Evolutionary conservation across 768 basidiomycete species (phyloP).

Genomic region (Kwoniella mangroviensis): DNA sequence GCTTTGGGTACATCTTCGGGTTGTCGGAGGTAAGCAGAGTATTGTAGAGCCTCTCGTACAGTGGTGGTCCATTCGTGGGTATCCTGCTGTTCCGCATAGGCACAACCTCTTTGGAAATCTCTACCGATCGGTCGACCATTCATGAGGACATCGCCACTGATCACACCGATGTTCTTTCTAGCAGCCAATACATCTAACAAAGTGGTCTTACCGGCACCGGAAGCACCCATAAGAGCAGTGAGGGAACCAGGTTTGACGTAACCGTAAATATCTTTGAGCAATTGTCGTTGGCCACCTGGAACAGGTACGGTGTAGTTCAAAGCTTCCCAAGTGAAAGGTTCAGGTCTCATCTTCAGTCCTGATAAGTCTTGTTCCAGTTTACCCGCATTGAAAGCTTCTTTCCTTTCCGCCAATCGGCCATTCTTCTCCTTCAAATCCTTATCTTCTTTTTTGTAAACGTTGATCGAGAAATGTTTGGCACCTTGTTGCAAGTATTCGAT

Average conservation of each 20-base stretch:
- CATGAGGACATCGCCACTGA: slow-evolving; percentile 71
- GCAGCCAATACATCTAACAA: slow-evolving; percentile 70
- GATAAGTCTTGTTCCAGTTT: slow-evolving; percentile 61
- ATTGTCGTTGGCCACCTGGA: slow-evolving; percentile 54
- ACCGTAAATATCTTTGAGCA: slow-evolving; percentile 59
- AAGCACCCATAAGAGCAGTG: slow-evolving; percentile 62
- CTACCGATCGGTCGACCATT: slow-evolving; percentile 67
- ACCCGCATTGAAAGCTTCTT: slow-evolving; percentile 60
- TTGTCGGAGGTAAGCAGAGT: slow-evolving; percentile 80
- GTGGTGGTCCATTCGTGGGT: slow-evolving; percentile 73
- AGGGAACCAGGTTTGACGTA: slow-evolving; percentile 60
- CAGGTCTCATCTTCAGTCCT: slow-evolving; percentile 56
- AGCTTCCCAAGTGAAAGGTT: slow-evolving; percentile 77
- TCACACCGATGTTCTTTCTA: slow-evolving; percentile 69
- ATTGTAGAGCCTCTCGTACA: slow-evolving; percentile 77
- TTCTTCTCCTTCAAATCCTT: slow-evolving; percentile 61
- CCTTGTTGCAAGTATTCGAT: slow-evolving; percentile 50
- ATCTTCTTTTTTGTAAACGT: slow-evolving; percentile 69
- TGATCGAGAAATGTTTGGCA: slow-evolving; percentile 55
- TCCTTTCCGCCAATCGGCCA: slow-evolving; percentile 61
- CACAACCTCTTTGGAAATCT: slow-evolving; percentile 68
- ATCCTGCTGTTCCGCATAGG: slow-evolving; percentile 78
- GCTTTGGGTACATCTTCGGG: slow-evolving; percentile 66
- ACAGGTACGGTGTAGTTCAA: slow-evolving; percentile 64
- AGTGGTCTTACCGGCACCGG: slow-evolving; percentile 60